These are phyloP conservation scores for Lophiostoma macrostomum DNA, from an alignment of 495 filamentous ascomycete genomes.

Conservation along the genomic window DNA sequence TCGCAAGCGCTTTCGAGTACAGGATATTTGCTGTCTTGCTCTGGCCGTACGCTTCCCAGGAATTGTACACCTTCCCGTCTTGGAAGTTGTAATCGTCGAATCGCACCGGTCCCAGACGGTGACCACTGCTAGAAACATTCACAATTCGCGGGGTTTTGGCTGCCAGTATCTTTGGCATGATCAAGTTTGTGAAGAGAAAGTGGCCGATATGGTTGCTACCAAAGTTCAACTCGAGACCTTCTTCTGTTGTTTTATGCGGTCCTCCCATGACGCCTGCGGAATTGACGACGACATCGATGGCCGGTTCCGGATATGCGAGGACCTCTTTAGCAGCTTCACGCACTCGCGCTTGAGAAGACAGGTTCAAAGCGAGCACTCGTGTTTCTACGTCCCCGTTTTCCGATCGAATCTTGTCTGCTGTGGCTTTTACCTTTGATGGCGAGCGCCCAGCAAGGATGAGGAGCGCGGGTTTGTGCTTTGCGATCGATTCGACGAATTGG, in stretches of 20 bases:
- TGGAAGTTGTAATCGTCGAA: conserved; percentile 32
- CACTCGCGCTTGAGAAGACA: conserved; percentile 47
- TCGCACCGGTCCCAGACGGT: conserved; percentile 19
- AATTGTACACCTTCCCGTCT: conserved; percentile 22
- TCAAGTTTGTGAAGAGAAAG: conserved; percentile 33
- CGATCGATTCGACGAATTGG: conserved; percentile 52
- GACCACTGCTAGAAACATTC: conserved; percentile 25
- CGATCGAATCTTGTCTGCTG: conserved; percentile 9
- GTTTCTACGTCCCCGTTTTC: conserved; percentile 38
- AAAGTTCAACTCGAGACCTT: conserved; percentile 57
- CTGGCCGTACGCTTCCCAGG: conserved; percentile 29
- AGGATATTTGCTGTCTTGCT: conserved; percentile 33
- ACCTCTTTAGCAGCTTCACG: conserved; percentile 47
- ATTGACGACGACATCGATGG: conserved; percentile 31
- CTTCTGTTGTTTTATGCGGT: conserved; percentile 6
- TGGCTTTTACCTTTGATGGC: conserved; percentile 44
- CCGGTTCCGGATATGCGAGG: conserved; percentile 34
- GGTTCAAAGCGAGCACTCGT: conserved; percentile 44
- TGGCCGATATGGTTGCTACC: conserved; percentile 40
- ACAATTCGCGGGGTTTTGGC: conserved; percentile 18
- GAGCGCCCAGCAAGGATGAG: conserved; percentile 57
- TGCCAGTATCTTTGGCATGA: conserved; percentile 23
- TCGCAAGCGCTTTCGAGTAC: conserved; percentile 17
- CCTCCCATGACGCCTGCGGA: conserved; percentile 23
- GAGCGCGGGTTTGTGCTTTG: conserved; percentile 49